A percentile compares a stretch with the other conserved stretches of the same genome.
These are phyloP conservation scores for Ceratobasidium theobromae DNA, from an alignment of 1,284 basidiomycete species.

Conservation along the genomic window DNA sequence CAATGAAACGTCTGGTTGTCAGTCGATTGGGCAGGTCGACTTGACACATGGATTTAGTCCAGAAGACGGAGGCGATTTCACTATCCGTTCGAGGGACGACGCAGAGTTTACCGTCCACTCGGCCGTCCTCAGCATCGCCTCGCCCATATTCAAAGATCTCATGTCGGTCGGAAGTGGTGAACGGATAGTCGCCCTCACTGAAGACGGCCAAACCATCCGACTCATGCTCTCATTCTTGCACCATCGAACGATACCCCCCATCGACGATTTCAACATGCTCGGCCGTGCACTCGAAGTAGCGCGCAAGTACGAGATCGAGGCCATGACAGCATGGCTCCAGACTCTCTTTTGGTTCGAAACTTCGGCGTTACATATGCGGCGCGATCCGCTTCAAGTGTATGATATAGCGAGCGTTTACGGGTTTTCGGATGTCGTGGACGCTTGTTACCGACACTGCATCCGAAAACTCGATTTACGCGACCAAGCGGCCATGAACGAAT, in stretches of 20 bases:
- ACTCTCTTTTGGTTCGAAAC: constrained; percentile 17
- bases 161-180: constrained; percentile 17
- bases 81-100: constrained; percentile 9
- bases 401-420: neutral
- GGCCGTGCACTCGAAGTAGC: constrained; percentile 1
- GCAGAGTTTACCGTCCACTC: constrained; percentile 8
- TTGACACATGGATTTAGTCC: constrained; percentile 5
- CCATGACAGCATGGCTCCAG: neutral
- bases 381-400: constrained; percentile 10
- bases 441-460: constrained; percentile 17
- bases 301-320: constrained; percentile 10
- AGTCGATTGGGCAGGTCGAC: neutral
- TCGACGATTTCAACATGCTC: neutral
- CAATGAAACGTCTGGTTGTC: neutral
- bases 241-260: neutral
- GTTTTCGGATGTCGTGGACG: constrained; percentile 1
- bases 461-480: neutral
- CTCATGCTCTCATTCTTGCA: constrained; percentile 9
- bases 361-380: constrained; percentile 4
- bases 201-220: constrained; percentile 16
- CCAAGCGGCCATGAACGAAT: neutral
- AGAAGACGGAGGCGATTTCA: constrained; percentile 21
- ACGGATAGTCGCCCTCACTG: neutral
- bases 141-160: constrained; percentile 14
- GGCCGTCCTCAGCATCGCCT: constrained; percentile 5